A percentile compares a stretch with the other conserved stretches of the same genome.
Evolutionary conservation across 148 eudicot species (phyloP).

Genomic region (Persicaria tinctoria): DNA sequence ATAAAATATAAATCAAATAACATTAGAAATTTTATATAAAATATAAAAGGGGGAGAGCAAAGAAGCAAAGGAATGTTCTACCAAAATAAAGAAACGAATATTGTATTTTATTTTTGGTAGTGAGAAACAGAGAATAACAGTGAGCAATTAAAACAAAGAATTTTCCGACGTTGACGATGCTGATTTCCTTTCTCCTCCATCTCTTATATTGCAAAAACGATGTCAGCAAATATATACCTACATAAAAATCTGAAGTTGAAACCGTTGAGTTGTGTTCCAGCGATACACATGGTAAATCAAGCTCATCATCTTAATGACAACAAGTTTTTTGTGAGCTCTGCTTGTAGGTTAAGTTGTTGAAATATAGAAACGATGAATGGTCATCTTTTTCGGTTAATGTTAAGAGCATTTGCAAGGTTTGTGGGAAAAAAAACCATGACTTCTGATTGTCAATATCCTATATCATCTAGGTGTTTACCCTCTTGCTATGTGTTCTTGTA

Average conservation of each 20-base stretch:
- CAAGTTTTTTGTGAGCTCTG: background rate
- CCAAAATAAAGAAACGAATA: too few species aligned
- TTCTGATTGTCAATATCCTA: background rate
- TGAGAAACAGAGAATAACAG: too few species aligned
- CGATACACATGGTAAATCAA: background rate
- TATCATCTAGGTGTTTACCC: background rate
- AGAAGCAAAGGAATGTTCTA: too few species aligned
- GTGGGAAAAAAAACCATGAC: background rate
- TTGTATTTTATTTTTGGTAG: too few species aligned
- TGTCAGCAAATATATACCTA: too few species aligned
- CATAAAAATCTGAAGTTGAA: constrained; percentile 9
- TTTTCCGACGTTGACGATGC: too few species aligned
- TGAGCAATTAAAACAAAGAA: too few species aligned
- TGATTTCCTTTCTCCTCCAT: too few species aligned
- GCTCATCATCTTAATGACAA: background rate
- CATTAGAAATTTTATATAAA: too few species aligned
- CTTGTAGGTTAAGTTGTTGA: background rate
- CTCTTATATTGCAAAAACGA: too few species aligned
- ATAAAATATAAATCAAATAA: too few species aligned
- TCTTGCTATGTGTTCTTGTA: background rate
- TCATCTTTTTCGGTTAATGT: background rate
- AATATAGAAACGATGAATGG: background rate
- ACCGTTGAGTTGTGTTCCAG: constrained; percentile 2
- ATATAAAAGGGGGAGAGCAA: too few species aligned
- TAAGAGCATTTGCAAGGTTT: background rate